phyloP scores from a whole-genome alignment of 345 rosid species.

The Ailanthus altissimus region DNA sequence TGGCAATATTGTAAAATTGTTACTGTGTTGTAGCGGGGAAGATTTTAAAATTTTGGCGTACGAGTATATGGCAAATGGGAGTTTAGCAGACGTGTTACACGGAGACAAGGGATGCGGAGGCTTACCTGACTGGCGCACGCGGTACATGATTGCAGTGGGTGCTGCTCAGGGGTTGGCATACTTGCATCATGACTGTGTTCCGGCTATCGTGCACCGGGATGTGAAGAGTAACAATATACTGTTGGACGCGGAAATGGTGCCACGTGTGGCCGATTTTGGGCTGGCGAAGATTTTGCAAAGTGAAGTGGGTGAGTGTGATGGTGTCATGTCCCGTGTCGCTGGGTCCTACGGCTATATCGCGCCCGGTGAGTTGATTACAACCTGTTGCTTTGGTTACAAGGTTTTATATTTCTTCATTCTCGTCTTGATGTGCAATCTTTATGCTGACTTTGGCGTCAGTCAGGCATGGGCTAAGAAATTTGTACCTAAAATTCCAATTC shows the following conservation, averaged over 20 bases:
- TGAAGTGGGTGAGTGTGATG: slow-evolving; percentile 19
- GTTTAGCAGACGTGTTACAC: slow-evolving; percentile 69
- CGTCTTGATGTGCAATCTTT: background rate
- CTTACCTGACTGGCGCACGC: slow-evolving; percentile 46
- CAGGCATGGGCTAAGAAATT: background rate
- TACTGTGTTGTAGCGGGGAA: slow-evolving; percentile 50
- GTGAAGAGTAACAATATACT: slow-evolving; percentile 78
- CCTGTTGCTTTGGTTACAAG: background rate
- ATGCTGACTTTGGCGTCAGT: background rate
- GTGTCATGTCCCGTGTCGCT: slow-evolving; percentile 52
- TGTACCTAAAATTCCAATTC: background rate
- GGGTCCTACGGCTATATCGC: slow-evolving; percentile 86
- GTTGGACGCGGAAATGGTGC: slow-evolving; percentile 58
- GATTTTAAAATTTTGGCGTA: slow-evolving; percentile 53
- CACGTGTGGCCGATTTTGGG: slow-evolving; percentile 79
- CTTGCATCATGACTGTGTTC: slow-evolving; percentile 69
- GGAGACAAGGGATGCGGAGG: slow-evolving; percentile 34
- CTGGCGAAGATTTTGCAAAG: slow-evolving; percentile 58
- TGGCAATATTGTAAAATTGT: slow-evolving; percentile 57
- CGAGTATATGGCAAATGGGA: slow-evolving; percentile 77
- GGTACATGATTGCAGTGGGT: slow-evolving; percentile 56
- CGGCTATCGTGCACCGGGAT: slow-evolving; percentile 74
- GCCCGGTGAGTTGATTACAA: slow-evolving; percentile 49
- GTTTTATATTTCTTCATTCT: background rate
- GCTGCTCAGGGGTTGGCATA: slow-evolving; percentile 73